Evolutionary conservation across 179 eudicot species (phyloP), one percentile per base, ranked within the genome.

Genomic region (Corrigiola litoralis): DNA sequence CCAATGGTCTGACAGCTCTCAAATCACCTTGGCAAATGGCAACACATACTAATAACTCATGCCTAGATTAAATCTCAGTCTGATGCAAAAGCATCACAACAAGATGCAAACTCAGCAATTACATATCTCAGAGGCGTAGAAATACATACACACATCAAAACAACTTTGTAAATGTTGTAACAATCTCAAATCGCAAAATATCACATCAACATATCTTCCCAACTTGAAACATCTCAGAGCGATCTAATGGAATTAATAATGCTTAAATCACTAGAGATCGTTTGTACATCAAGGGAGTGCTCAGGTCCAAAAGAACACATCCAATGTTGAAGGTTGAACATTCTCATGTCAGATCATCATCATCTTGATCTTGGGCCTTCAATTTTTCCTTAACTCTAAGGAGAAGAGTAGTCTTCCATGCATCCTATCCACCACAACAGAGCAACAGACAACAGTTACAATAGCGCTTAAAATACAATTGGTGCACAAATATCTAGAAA

Each of bases 371-470:
- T 74, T 87, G 87, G 20, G 86, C 92, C 80, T 87, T 92, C 75
- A 92, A 68, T 4, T 81, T 76, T 56, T 87, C 96, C 86, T 92
- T 92, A 65, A 89, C 95, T 81, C 98, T 87, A 62, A 89, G 79
- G 23, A 92, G 83, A 66, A 92, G 96, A 24, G 98, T 92, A 4
- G 98, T 92, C 80, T 82, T 89, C 98, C 95, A 87, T 33, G 90
- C 80, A 80, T 92, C 98, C 98, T 87, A 59, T 58, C 37, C 49
- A 65, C 17, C 65, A 52, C 4, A 14, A 42, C 13, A 53, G 6
- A 32, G n/a, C 59, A 58, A 42, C 29, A 59, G 54, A 20, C 11
- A 20, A 31, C 45, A n/a, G n/a, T n/a, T n/a, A n/a, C n/a, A n/a
- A n/a, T n/a, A n/a, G n/a, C n/a, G n/a, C n/a, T n/a, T n/a, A n/a